Conservation (phyloP, 2,329 filamentous ascomycete species). For the Penicillium sp. region DNA sequence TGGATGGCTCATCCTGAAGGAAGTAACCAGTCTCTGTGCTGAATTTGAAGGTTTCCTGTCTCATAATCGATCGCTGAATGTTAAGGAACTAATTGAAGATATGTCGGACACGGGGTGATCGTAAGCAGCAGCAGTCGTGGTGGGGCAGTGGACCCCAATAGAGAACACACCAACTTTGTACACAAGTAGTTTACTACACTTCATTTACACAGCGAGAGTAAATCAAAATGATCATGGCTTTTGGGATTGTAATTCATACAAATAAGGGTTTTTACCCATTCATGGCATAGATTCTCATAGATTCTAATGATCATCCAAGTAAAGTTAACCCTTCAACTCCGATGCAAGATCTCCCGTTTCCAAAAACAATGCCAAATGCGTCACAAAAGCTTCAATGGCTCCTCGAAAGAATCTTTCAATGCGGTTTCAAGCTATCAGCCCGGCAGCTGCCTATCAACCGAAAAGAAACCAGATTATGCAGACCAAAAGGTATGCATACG, state of each 20-base stretch:
- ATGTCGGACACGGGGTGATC: neutral
- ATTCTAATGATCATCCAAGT: neutral
- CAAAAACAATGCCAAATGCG: neutral
- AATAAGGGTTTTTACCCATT: neutral
- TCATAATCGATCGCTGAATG: neutral
- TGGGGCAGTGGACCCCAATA: neutral
- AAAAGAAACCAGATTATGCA: neutral
- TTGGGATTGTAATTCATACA: neutral
- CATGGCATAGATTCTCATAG: neutral
- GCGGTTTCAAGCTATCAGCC: neutral
- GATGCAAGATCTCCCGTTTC: neutral
- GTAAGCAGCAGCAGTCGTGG: neutral
- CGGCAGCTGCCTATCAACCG: neutral
- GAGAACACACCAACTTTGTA: neutral
- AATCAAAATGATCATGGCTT: neutral
- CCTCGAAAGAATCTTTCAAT: neutral
- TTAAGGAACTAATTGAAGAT: neutral
- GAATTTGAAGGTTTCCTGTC: constrained; percentile 32
- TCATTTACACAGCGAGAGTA: neutral
- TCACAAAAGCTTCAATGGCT: neutral
- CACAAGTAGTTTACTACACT: neutral
- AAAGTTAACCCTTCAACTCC: neutral
- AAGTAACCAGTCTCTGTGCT: constrained; percentile 50
- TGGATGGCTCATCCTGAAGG: constrained; percentile 50
- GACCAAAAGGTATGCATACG: neutral